phyloP scores from a whole-genome alignment of 1,139 yeast species.

The Kazachstania sp. region DNA sequence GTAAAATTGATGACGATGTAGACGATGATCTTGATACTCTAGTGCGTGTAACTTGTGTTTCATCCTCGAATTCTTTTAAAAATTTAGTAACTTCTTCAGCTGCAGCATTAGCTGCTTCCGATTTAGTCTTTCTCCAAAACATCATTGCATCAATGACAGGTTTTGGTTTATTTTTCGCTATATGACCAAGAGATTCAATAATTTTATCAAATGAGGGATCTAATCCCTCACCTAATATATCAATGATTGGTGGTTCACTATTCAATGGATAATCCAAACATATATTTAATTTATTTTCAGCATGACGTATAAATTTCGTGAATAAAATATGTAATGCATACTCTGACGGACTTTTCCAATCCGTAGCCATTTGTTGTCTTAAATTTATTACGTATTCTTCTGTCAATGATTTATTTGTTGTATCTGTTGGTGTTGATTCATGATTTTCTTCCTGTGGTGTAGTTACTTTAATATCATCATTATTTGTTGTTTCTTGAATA shows the following conservation, averaged over 20 bases:
- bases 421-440: constrained; percentile 9
- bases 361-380: constrained; percentile 48
- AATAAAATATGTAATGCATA: constrained; percentile 89
- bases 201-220: constrained; percentile 83
- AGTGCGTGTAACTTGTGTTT: constrained; percentile 8
- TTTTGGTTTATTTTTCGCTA: constrained; percentile 83
- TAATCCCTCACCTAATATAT: constrained; percentile 76
- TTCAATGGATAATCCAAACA: constrained; percentile 63
- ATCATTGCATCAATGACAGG: constrained; percentile 96
- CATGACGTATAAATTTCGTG: constrained; percentile 89
- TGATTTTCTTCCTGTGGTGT: not conserved
- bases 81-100: constrained; percentile 44
- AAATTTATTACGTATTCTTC: constrained; percentile 24
- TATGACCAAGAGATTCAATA: constrained; percentile 77
- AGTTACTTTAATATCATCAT: not conserved
- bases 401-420: constrained; percentile 12
- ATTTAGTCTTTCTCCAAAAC: constrained; percentile 94
- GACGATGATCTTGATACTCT: constrained; percentile 5
- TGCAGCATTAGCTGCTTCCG: constrained; percentile 76
- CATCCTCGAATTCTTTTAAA: constrained; percentile 25
- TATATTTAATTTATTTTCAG: constrained; percentile 73
- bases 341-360: constrained; percentile 76
- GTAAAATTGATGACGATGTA: constrained; percentile 4
- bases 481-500: not conserved
- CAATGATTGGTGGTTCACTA: constrained; percentile 74